A percentile compares a stretch with the other conserved stretches of the same genome.
phyloP scores from a whole-genome alignment of 2,329 filamentous ascomycete genomes.

The Neofusicoccum umdonicola region DNA sequence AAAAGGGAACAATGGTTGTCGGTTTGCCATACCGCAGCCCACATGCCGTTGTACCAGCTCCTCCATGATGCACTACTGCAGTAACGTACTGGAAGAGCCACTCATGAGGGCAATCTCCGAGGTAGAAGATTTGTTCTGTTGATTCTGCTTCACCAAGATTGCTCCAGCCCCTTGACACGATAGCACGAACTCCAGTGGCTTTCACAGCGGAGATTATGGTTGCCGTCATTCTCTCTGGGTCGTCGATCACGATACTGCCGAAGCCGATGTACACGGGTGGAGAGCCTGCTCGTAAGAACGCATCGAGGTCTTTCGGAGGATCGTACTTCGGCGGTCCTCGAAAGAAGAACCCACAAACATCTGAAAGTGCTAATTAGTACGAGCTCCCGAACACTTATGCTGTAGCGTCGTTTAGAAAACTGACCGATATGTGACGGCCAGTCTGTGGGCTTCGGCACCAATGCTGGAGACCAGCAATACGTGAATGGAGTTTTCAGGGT shows the following conservation, averaged over 20 bases:
- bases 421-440: constrained; percentile 64
- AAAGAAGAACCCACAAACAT: constrained; percentile 77
- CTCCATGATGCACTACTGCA: constrained; percentile 39
- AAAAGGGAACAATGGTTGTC: constrained; percentile 76
- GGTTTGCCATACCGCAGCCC: constrained; percentile 69
- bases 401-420: too few species aligned
- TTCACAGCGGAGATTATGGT: constrained; percentile 70
- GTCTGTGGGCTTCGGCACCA: constrained; percentile 66
- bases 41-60: constrained; percentile 73
- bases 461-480: constrained; percentile 60
- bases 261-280: constrained; percentile 73
- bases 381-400: too few species aligned
- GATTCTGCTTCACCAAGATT: constrained; percentile 58
- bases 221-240: constrained; percentile 65
- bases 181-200: constrained; percentile 63
- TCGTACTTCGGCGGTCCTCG: constrained; percentile 60
- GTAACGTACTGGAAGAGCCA: constrained; percentile 59
- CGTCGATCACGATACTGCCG: constrained; percentile 72
- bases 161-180: constrained; percentile 76
- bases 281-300: constrained; percentile 41
- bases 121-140: constrained; percentile 62
- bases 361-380: too few species aligned
- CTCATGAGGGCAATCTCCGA: constrained; percentile 73
- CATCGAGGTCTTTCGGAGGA: constrained; percentile 54
- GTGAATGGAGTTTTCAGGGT: constrained; percentile 73